Percentiles rank a stretch among this genome's conserved stretches.
Conservation (phyloP, 2,329 filamentous ascomycete species). For the Fragosphaeria purpurea region DNA sequence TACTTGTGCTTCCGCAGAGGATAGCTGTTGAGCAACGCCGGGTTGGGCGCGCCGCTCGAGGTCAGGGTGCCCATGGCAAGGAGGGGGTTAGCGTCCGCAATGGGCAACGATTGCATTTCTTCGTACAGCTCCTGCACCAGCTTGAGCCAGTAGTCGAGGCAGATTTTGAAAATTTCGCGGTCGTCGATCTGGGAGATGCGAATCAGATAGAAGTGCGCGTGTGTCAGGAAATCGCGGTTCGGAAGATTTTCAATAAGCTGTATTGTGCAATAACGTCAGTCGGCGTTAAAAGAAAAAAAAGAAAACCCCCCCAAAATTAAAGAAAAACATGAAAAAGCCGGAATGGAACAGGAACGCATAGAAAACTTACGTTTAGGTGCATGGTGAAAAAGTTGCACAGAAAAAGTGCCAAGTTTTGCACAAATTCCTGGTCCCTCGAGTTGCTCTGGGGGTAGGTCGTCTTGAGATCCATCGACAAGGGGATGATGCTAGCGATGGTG, state of each 20-base stretch:
- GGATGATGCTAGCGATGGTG: constrained; percentile 87
- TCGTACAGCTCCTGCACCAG: constrained; percentile 96
- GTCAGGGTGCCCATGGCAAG: constrained; percentile 68
- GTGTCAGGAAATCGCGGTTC: constrained; percentile 87
- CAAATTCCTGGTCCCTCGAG: constrained; percentile 89
- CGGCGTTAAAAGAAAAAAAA: neutral
- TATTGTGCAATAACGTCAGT: neutral
- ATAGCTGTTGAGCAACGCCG: constrained; percentile 75
- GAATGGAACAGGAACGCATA: too few relatives aligned
- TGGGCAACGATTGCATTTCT: constrained; percentile 93
- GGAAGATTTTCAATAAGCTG: constrained; percentile 91
- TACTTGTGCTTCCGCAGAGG: constrained; percentile 98
- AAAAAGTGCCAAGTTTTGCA: constrained; percentile 92
- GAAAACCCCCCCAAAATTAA: neutral
- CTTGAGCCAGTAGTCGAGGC: constrained; percentile 98
- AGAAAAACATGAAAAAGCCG: neutral
- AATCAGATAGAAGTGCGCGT: constrained; percentile 96
- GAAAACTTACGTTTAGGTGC: constrained; percentile 61
- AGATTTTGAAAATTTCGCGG: constrained; percentile 98
- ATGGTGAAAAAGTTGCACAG: constrained; percentile 94
- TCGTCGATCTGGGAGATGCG: constrained; percentile 98
- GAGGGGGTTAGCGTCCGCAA: constrained; percentile 78
- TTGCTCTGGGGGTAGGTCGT: constrained; percentile 86
- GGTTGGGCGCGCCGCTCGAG: constrained; percentile 76
- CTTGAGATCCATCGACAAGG: constrained; percentile 81